Evolutionary conservation across 768 basidiomycete species (phyloP), one percentile per base, ranked within the genome.

Genomic region (Austroboletus festivus): DNA sequence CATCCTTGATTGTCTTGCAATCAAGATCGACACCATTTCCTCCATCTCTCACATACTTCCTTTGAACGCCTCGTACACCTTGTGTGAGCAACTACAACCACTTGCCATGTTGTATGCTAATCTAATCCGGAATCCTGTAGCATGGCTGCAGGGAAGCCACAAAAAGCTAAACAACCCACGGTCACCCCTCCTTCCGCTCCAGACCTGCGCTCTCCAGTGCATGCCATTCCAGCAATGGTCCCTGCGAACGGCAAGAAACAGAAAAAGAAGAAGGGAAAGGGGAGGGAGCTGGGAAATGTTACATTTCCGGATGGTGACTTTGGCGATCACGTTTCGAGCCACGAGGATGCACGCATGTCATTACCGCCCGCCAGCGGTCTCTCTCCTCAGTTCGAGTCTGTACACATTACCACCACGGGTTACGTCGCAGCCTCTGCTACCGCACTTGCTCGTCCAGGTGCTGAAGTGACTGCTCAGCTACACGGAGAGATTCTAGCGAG

Each of bases 401-500:
- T 76, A 15, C 73, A 71, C 43, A 70, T 72, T 19, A 71, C 74
- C 42, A 73, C 77, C 9, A 78, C 72, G 8, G 74, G 74, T 34
- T 71, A 72, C 30, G 65, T 74, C 15, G 67, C 71, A 19, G 65
- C 70, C 16, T 70, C 70, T 18, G 61, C 70, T 20, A 57, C 68
- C 22, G 53, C 64, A 2, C 58, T 65, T 20, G 48, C 70, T 38
- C 59, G 65, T 26, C 49, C 70, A 28, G 69, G 71, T 38, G 48
- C 59, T 28, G 52, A 57, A 21, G 52, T 68, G 16, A 65, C 68
- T 18, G 63, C 68, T 15, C 62, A 70, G 42, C 69, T 81, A 13
- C 82, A 82, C 52, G 78, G 76, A 30, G 84, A 85, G 62, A 70
- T 85, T 28, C 63, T 82, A 35, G 76, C 76, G 40, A 79, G 80